A percentile compares a stretch with the other conserved stretches of the same genome.
Conservation (phyloP, 108 stramenopile species). For the Epipyxis sp. region DNA sequence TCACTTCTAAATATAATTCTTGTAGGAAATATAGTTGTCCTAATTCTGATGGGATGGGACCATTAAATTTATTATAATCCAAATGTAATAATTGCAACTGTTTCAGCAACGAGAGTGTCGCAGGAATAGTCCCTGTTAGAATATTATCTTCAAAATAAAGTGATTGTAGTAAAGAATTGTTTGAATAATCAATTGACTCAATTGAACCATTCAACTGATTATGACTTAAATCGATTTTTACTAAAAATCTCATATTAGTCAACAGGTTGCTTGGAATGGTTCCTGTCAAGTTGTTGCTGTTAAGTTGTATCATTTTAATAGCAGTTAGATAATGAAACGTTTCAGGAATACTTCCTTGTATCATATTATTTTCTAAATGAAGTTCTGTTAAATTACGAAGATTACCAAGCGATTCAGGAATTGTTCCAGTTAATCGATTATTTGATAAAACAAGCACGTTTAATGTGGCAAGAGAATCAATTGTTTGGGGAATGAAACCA, state of each 20-base stretch:
- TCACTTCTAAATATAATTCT: neutral
- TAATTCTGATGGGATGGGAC: neutral
- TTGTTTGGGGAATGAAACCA: neutral
- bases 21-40: neutral
- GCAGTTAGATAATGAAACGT: too few relatives aligned
- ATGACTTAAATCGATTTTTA: neutral
- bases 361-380: neutral
- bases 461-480: neutral
- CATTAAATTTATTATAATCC: neutral
- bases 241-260: neutral
- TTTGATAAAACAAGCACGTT: neutral
- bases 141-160: neutral
- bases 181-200: neutral
- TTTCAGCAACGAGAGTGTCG: neutral
- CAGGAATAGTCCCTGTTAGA: neutral
- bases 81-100: neutral
- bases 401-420: neutral
- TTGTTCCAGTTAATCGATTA: neutral
- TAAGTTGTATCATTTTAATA: too few relatives aligned
- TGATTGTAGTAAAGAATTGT: neutral
- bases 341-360: neutral
- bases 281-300: neutral
- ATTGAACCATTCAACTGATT: neutral
- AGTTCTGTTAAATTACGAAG: neutral
- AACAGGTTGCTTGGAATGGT: neutral